Conservation (phyloP, 1,139 yeast genomes). For the Magnusiomyces sp. region DNA sequence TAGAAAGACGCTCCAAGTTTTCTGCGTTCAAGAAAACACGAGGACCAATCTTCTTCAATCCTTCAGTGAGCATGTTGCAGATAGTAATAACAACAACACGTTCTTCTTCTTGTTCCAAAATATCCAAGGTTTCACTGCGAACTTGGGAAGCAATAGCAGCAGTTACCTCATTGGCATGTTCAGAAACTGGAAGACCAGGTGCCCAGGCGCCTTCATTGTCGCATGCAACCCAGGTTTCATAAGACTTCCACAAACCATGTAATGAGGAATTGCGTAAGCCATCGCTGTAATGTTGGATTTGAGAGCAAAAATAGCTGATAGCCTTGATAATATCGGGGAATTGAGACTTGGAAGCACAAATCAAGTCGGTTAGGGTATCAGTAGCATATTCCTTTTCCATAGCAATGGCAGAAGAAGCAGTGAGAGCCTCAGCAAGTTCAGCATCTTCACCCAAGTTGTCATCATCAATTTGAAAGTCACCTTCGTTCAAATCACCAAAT, state of each 20-base stretch:
- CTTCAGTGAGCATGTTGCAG: conserved; percentile 66
- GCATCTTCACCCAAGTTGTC: conserved; percentile 26
- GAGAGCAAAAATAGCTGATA: conserved; percentile 55
- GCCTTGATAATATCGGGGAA: conserved; percentile 76
- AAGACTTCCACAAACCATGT: conserved; percentile 74
- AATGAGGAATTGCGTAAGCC: conserved; percentile 89
- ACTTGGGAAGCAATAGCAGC: conserved; percentile 55
- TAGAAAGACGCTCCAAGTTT: conserved; percentile 57
- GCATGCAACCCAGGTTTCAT: conserved; percentile 54
- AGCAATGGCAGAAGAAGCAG: conserved; percentile 90
- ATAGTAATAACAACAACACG: conserved; percentile 68
- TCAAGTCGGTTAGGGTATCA: conserved; percentile 84
- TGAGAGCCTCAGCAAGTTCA: conserved; percentile 54
- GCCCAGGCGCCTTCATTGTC: conserved; percentile 44
- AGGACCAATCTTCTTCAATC: conserved; percentile 66
- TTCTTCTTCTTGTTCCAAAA: conserved; percentile 73
- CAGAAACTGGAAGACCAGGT: conserved; percentile 56
- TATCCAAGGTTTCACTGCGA: conserved; percentile 54
- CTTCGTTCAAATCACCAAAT: conserved; percentile 27
- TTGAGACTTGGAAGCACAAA: conserved; percentile 72
- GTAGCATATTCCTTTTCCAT: conserved; percentile 97
- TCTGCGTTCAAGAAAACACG: conserved; percentile 52
- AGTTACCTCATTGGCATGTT: conserved; percentile 32
- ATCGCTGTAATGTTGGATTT: conserved; percentile 70
- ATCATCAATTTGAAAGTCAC: conserved; percentile 29